Conservation (phyloP, 495 filamentous ascomycete genomes). For the Parathielavia appendiculata region DNA sequence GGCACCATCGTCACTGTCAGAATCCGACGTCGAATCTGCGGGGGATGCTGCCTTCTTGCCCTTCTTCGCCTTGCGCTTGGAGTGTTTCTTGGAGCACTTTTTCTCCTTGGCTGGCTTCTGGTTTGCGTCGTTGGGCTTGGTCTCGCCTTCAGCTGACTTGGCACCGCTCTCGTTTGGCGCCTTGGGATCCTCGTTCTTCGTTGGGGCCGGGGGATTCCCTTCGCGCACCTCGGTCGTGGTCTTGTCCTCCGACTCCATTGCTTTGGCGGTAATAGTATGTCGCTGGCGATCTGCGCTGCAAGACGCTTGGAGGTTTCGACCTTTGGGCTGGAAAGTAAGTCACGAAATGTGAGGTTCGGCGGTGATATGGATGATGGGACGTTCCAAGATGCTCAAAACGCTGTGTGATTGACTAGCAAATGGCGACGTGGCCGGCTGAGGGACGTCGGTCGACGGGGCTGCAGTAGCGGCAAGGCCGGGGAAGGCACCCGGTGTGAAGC, state of each 20-base stretch:
- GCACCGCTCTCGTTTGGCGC: conserved; percentile 22
- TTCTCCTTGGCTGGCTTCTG: conserved; percentile 36
- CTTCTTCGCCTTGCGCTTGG: conserved; percentile 38
- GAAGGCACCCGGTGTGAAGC: not conserved
- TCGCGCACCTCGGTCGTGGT: conserved; percentile 24
- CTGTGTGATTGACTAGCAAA: conserved; percentile 1
- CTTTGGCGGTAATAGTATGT: not conserved
- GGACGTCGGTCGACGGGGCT: not conserved
- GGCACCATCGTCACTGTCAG: conserved; percentile 28
- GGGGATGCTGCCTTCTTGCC: conserved; percentile 34
- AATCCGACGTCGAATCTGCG: conserved; percentile 29
- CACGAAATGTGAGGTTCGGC: not conserved
- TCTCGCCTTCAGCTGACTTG: conserved; percentile 20
- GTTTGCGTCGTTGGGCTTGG: conserved; percentile 29
- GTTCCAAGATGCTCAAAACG: not conserved
- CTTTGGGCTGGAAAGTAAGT: not conserved
- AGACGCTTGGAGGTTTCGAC: not conserved
- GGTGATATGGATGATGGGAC: not conserved
- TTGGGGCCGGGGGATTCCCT: conserved; percentile 16
- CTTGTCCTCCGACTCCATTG: conserved; percentile 27
- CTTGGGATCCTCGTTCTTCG: conserved; percentile 26
- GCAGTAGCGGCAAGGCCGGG: conserved; percentile 5
- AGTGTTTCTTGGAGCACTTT: conserved; percentile 37
- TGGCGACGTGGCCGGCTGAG: conserved; percentile 8
- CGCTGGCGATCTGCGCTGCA: not conserved